Evolutionary conservation across 2,329 filamentous ascomycete species (phyloP), one percentile per base, ranked within the genome.

Genomic region (Scedosporium dehoogii): DNA sequence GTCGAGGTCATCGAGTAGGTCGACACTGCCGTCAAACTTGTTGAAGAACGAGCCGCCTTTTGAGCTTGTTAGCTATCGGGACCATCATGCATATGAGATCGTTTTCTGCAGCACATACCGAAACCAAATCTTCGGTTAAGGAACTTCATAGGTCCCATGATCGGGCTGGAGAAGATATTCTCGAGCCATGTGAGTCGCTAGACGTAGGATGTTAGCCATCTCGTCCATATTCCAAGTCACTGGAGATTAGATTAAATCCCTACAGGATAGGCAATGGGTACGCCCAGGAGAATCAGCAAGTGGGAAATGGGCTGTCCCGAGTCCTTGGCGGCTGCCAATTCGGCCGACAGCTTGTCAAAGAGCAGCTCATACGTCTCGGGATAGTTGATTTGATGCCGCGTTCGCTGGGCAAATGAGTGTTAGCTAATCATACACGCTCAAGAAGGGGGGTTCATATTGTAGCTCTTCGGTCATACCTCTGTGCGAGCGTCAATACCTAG

Each of bases 131-230:
- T 85, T 73, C 92, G 90, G 78, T 96, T 94, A 68, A 97, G 73
- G 65, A 97, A 87, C 70, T 92, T 92, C 71, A 97, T 85, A 0
- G 92, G 92, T 0, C 89, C 92, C 70, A 97, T 92, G 25, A 97
- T 68, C 0, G 93, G 92, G 64, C 91, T 96, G 16, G 84, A 83
- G 68, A 97, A 84, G 63, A 97, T 89, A 70, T 96, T 97, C 73
- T 97, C 93, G 4, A 97, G 81, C 93, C 93, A 97, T n/a, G 92
- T 94, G 61, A 97, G 81, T 68, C 93, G 91, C 81, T 86, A 66
- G 6, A 44, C 23, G n/a, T 3, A 14, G 65, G 4, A 29, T 53
- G 48, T 63, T 42, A 66, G 42, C 38, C 18, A 25, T 27, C 12
- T 59, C 10, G 4, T 14, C 58, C 18, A 41, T 9, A 27, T 10